These are phyloP conservation scores for Schoenoplectus tabernaemontani DNA, from an alignment of 202 grass and related monocot species.

Conservation along the genomic window DNA sequence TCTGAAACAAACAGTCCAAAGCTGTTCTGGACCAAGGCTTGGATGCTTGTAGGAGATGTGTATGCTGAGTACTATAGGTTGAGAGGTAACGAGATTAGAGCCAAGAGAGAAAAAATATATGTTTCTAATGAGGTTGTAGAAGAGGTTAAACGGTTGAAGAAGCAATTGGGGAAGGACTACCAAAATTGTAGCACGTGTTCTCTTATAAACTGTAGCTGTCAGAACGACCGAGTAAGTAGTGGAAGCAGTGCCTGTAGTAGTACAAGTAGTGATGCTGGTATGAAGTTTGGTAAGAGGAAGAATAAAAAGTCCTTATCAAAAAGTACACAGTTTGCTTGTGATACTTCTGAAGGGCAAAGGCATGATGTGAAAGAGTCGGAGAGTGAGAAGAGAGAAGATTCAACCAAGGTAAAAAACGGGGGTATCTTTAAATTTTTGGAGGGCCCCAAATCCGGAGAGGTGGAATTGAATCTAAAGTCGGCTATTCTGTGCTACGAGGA, in stretches of 20 bases:
- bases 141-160: slow-evolving; percentile 93
- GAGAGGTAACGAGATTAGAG: slow-evolving; percentile 41
- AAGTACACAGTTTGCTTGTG: slow-evolving; percentile 21
- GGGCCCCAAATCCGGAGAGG: slow-evolving; percentile 67
- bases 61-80: slow-evolving; percentile 79
- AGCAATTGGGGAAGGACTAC: slow-evolving; percentile 75
- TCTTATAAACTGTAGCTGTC: slow-evolving; percentile 97
- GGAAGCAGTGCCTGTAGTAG: slow-evolving; percentile 95
- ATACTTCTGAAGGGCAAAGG: slow-evolving; percentile 33
- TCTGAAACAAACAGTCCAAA: slow-evolving; percentile 21
- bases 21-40: slow-evolving; percentile 83
- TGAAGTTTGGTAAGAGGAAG: slow-evolving; percentile 49
- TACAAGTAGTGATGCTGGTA: slow-evolving; percentile 35
- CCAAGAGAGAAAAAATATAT: slow-evolving; percentile 34
- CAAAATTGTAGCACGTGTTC: slow-evolving; percentile 76
- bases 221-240: slow-evolving; percentile 74
- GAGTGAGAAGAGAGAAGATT: slow-evolving; percentile 27
- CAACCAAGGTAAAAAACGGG: slow-evolving; percentile 48
- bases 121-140: slow-evolving; percentile 97
- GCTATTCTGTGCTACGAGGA: slow-evolving; percentile 65
- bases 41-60: slow-evolving; percentile 90
- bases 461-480: slow-evolving; percentile 67
- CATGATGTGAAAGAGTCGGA: neutral
- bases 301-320: slow-evolving; percentile 50
- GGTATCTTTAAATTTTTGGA: slow-evolving; percentile 84